Evolutionary conservation across 2,329 filamentous ascomycete species (phyloP), one percentile per base, ranked within the genome.

Genomic region (Colletotrichum sp.): DNA sequence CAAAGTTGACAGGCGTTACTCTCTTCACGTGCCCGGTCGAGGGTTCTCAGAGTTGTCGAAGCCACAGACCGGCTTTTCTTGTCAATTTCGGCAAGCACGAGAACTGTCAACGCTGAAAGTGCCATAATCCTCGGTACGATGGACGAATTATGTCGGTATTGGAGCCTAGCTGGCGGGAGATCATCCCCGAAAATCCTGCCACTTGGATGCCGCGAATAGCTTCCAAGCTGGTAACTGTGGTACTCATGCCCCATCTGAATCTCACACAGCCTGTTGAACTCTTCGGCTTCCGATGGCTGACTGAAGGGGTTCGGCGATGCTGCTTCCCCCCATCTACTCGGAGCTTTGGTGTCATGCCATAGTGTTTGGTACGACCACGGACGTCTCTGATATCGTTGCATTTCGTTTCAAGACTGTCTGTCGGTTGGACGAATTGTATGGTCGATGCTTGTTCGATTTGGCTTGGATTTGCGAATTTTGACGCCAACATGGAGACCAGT

Each of bases 281-380:
- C 34, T 4, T 52, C 28, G 3, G 13, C 16, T 25, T 30, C 30
- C 22, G 27, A n/a, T 3, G 28, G 39, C 22, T 22, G 39, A 7
- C 57, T 60, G 65, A 76, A 76, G 22, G 74, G 74, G 8, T 76
- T 76, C 19, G 68, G 34, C 8, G 70, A 57, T 52, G 48, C 6
- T 22, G 65, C 22, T 15, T 16, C 13, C 27, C 22, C 16, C 25
- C 27, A 32, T 28, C 19, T 11, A 13, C 4, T 28, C 15, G 28
- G 69, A 15, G 19, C 4, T 25, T n/a, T 4, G n/a, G 6, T 2
- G 6, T 11, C 5, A 36, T 15, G 5, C 61, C 68, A 66, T 9
- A 27, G 25, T 16, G 69, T 55, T 57, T 19, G 22, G 2, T n/a
- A 63, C 16, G 69, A 27, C 55, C 52, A 39, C 30, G 25, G 64